Evolutionary conservation across 1,284 basidiomycete genomes (phyloP).

Genomic region (Ustilago hordei): DNA sequence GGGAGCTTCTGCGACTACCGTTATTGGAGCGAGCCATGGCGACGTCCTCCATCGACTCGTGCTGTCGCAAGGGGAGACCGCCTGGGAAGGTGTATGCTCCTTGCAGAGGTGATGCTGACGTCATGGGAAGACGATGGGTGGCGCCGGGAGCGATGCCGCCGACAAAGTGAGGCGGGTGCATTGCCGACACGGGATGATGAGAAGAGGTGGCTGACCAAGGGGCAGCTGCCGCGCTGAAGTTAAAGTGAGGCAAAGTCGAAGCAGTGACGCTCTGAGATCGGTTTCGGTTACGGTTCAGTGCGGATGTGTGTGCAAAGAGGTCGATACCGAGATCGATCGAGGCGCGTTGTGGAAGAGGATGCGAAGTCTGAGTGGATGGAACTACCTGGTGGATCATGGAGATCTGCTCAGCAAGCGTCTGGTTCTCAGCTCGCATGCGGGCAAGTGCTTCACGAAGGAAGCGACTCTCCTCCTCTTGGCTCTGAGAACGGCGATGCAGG

Average conservation of each 20-base stretch:
- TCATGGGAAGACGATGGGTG: slow-evolving; percentile 27
- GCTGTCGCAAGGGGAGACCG: slow-evolving; percentile 20
- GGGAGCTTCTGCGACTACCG: slow-evolving; percentile 21
- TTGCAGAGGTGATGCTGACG: slow-evolving; percentile 10
- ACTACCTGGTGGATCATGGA: slow-evolving; percentile 36
- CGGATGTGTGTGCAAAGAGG: slow-evolving; percentile 17
- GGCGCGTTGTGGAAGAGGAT: slow-evolving; percentile 37
- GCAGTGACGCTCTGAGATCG: slow-evolving; percentile 42
- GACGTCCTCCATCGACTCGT: slow-evolving; percentile 19
- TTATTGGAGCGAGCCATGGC: slow-evolving; percentile 25
- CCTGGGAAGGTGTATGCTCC: slow-evolving; percentile 19
- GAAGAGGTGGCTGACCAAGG: slow-evolving; percentile 30
- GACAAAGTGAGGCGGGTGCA: slow-evolving; percentile 27
- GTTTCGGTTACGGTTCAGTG: slow-evolving; percentile 28
- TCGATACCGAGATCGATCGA: slow-evolving; percentile 42
- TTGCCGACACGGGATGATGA: slow-evolving; percentile 14
- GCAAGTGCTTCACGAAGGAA: slow-evolving; percentile 44
- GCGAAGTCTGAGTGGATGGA: slow-evolving; percentile 38
- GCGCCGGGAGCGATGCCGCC: slow-evolving; percentile 25
- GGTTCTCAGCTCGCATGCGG: slow-evolving; percentile 51
- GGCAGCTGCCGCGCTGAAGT: slow-evolving; percentile 13
- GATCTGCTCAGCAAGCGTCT: slow-evolving; percentile 40
- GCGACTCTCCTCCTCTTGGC: slow-evolving; percentile 48
- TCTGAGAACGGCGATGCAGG: slow-evolving; percentile 47
- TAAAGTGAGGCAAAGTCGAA: slow-evolving; percentile 27